Percentiles rank a stretch among this genome's conserved stretches.
Conservation (phyloP, 2,329 filamentous ascomycete genomes). For the Calycina herbarum region DNA sequence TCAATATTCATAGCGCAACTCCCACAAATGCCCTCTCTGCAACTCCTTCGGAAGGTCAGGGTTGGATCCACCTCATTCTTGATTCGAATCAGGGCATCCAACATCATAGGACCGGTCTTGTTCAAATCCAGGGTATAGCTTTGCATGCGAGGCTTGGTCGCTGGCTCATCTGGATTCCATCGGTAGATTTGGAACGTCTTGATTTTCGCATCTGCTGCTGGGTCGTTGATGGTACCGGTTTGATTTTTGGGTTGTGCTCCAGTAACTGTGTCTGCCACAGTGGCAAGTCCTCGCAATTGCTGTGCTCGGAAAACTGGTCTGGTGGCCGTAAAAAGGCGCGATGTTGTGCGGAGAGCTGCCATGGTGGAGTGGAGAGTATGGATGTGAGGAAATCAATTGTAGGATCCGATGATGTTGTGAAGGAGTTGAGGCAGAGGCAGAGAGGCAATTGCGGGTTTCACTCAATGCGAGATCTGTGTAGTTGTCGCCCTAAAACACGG, state of each 20-base stretch:
- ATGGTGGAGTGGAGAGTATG: slow-evolving; percentile 29
- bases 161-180: slow-evolving; percentile 93
- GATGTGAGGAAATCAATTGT: not conserved
- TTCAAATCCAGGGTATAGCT: slow-evolving; percentile 93
- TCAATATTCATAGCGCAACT: slow-evolving; percentile 99
- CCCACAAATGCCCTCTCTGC: slow-evolving; percentile 96
- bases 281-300: slow-evolving; percentile 27
- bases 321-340: slow-evolving; percentile 29
- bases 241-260: slow-evolving; percentile 22
- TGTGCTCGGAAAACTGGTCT: slow-evolving; percentile 24
- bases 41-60: slow-evolving; percentile 91
- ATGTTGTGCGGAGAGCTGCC: slow-evolving; percentile 30
- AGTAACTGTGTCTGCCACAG: slow-evolving; percentile 19
- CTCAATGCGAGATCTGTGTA: slow-evolving; percentile 2
- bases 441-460: slow-evolving; percentile 8
- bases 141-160: slow-evolving; percentile 94
- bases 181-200: slow-evolving; percentile 99
- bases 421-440: not conserved
- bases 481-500: not conserved
- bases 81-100: slow-evolving; percentile 94
- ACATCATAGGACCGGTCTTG: slow-evolving; percentile 98
- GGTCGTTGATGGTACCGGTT: slow-evolving; percentile 40
- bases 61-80: slow-evolving; percentile 99
- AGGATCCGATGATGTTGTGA: not conserved
- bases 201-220: slow-evolving; percentile 63